These are phyloP conservation scores for Basipetospora chlamydospora DNA, from an alignment of 2,329 filamentous ascomycete species.

Conservation along the genomic window DNA sequence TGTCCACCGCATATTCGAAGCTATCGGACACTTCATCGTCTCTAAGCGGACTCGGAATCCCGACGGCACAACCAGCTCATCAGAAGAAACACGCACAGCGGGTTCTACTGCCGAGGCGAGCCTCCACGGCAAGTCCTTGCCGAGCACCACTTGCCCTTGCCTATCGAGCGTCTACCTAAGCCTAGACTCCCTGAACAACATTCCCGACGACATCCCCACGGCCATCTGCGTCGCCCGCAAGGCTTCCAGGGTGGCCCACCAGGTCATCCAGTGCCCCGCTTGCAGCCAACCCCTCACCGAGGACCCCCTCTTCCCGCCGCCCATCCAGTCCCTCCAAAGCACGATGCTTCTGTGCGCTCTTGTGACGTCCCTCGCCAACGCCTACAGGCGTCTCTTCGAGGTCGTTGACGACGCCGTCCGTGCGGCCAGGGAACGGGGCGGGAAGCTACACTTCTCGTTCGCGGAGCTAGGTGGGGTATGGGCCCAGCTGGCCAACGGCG, in stretches of 20 bases:
- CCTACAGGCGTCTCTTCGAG: slow-evolving; percentile 38
- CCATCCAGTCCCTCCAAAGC: slow-evolving; percentile 39
- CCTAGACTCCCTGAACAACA: slow-evolving; percentile 31
- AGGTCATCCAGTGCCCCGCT: slow-evolving; percentile 32
- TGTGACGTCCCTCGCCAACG: slow-evolving; percentile 41
- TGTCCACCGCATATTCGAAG: not conserved
- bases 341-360: slow-evolving; percentile 44
- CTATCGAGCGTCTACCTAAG: slow-evolving; percentile 34
- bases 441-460: slow-evolving; percentile 29
- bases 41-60: not conserved
- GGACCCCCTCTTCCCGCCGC: slow-evolving; percentile 19
- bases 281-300: slow-evolving; percentile 27
- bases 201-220: slow-evolving; percentile 27
- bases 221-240: slow-evolving; percentile 33
- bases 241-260: slow-evolving; percentile 33
- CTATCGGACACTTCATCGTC: not conserved
- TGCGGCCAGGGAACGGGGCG: slow-evolving; percentile 25
- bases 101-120: not conserved
- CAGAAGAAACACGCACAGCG: too few species aligned
- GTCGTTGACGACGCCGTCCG: slow-evolving; percentile 38
- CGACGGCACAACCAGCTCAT: too few species aligned
- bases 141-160: slow-evolving; percentile 25
- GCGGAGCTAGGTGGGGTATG: slow-evolving; percentile 33
- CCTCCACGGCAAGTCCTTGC: not conserved
- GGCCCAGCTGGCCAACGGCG: slow-evolving; percentile 19